Conservation (phyloP, 2,329 filamentous ascomycete species). For the Hymenoscyphus infarciens region DNA sequence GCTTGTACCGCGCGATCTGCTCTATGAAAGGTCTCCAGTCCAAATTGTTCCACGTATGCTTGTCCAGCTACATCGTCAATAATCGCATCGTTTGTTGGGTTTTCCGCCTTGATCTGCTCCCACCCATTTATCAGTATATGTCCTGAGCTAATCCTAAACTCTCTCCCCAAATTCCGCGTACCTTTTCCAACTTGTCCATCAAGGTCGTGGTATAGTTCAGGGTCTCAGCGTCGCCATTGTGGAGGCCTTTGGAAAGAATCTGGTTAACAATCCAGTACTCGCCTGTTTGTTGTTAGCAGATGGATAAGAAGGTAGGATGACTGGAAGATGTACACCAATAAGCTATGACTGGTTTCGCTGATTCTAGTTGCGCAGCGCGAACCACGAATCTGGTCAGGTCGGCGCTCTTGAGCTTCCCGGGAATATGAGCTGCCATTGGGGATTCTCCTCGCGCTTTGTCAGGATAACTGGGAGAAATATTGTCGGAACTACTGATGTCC, state of each 20-base stretch:
- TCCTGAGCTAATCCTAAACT: too few relatives aligned
- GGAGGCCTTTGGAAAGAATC: slow-evolving; percentile 77
- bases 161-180: slow-evolving; percentile 35
- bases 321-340: slow-evolving; percentile 78
- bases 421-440: slow-evolving; percentile 68
- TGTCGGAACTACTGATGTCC: not conserved
- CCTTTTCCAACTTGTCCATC: slow-evolving; percentile 88
- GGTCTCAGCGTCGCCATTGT: slow-evolving; percentile 73
- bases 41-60: slow-evolving; percentile 93
- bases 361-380: slow-evolving; percentile 79
- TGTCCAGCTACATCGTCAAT: slow-evolving; percentile 81
- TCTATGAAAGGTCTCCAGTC: slow-evolving; percentile 78
- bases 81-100: slow-evolving; percentile 77
- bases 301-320: not conserved
- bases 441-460: not conserved
- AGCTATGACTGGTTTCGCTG: slow-evolving; percentile 78
- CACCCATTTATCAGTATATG: slow-evolving; percentile 4
- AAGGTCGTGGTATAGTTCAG: slow-evolving; percentile 75
- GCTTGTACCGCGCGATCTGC: slow-evolving; percentile 79
- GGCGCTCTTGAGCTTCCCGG: slow-evolving; percentile 69
- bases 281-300: slow-evolving; percentile 47
- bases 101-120: slow-evolving; percentile 63
- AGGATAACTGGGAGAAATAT: not conserved
- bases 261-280: slow-evolving; percentile 93
- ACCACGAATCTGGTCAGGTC: slow-evolving; percentile 82